A percentile compares a stretch with the other conserved stretches of the same genome.
phyloP scores from a whole-genome alignment of 1,284 basidiomycete genomes.

The Phellopilus nigrolimitatus region DNA sequence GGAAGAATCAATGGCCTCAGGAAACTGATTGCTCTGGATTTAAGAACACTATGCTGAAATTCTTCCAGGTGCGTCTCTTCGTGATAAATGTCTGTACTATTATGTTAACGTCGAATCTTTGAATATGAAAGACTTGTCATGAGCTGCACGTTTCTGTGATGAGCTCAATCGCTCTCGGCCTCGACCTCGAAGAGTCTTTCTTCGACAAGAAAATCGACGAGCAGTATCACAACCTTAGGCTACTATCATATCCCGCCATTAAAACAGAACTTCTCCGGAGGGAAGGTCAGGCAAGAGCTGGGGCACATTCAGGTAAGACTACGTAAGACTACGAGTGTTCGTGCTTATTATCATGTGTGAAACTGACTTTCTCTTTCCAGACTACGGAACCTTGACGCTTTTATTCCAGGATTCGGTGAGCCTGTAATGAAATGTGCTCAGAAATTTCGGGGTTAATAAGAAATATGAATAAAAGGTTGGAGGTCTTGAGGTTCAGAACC shows the following conservation, averaged over 20 bases:
- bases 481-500: conserved; percentile 79
- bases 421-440: background rate
- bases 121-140: conserved; percentile 71
- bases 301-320: conserved; percentile 63
- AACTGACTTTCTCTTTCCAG: conserved; percentile 31
- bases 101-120: no score
- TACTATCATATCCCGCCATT: conserved; percentile 73
- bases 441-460: background rate
- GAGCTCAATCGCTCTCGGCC: conserved; percentile 75
- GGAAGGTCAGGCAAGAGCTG: conserved; percentile 73
- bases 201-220: conserved; percentile 72
- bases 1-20: conserved; percentile 77
- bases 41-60: conserved; percentile 65
- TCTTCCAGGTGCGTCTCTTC: conserved; percentile 51
- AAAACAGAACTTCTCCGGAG: conserved; percentile 49
- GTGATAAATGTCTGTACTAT: background rate
- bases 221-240: conserved; percentile 72
- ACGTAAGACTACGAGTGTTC: no score
- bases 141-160: conserved; percentile 70
- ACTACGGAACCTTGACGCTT: conserved; percentile 81
- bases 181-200: conserved; percentile 65
- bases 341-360: background rate
- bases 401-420: conserved; percentile 76
- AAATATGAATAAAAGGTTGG: conserved; percentile 48
- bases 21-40: conserved; percentile 61